phyloP scores from a whole-genome alignment of 768 basidiomycete species.

The Panus rudis region DNA sequence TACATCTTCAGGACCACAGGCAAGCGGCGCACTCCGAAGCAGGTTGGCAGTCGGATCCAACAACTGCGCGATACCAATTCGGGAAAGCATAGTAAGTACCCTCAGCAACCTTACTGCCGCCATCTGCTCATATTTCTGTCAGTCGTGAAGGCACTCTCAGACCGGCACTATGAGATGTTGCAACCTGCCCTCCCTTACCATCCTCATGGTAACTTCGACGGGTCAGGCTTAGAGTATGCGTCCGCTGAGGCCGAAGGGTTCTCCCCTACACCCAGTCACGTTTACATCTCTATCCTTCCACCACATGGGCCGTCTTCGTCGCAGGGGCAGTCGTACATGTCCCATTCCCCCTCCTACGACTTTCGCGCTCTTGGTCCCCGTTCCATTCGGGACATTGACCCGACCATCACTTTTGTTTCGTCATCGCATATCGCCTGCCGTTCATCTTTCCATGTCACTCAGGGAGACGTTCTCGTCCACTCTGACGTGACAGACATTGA shows the following conservation, averaged over 20 bases:
- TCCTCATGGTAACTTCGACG: constrained; percentile 6
- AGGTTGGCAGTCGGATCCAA: constrained; percentile 75
- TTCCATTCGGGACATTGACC: constrained; percentile 52
- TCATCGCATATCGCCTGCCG: constrained; percentile 39
- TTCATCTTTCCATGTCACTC: constrained; percentile 49
- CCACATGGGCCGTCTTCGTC: constrained; percentile 5
- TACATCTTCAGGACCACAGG: constrained; percentile 67
- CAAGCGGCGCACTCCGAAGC: constrained; percentile 65
- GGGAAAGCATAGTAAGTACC: constrained; percentile 58
- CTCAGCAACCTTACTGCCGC: constrained; percentile 8
- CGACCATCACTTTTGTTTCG: constrained; percentile 58
- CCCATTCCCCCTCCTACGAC: constrained; percentile 11
- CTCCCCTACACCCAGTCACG: constrained; percentile 4
- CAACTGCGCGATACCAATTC: constrained; percentile 70
- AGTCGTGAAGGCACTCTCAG: constrained; percentile 21
- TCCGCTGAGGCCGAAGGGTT: neutral
- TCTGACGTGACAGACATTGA: constrained; percentile 34
- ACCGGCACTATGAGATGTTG: constrained; percentile 23
- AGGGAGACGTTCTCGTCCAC: constrained; percentile 42
- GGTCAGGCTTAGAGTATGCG: neutral
- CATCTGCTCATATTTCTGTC: constrained; percentile 4
- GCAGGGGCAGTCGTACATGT: constrained; percentile 4
- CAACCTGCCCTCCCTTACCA: constrained; percentile 12
- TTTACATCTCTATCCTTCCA: constrained; percentile 7
- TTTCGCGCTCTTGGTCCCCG: constrained; percentile 34